Conservation (phyloP, 805 yeast genomes). For the Sugiyamaella marilandica region DNA sequence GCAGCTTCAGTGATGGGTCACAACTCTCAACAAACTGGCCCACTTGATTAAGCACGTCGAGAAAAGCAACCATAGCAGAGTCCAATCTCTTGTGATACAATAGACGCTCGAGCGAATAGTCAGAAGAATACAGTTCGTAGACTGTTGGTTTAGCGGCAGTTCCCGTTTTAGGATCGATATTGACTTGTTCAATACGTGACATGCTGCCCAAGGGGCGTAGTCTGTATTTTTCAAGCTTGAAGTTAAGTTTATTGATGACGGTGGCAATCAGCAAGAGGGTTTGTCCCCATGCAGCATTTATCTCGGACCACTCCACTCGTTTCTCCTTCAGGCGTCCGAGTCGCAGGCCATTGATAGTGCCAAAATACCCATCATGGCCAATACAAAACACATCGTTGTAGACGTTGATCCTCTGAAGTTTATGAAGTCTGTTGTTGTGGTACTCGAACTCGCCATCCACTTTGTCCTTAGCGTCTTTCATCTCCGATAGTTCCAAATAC, state of each 20-base stretch:
- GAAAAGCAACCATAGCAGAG: conserved; percentile 70
- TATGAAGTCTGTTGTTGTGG: conserved; percentile 62
- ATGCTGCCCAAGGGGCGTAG: conserved; percentile 80
- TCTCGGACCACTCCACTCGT: conserved; percentile 82
- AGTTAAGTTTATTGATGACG: conserved; percentile 50
- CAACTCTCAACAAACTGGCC: conserved; percentile 40
- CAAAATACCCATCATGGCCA: conserved; percentile 78
- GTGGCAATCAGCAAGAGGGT: conserved; percentile 65
- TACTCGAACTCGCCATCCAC: conserved; percentile 58
- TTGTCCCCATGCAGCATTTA: conserved; percentile 89
- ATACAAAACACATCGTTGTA: conserved; percentile 80
- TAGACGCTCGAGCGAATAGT: conserved; percentile 64
- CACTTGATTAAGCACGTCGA: conserved; percentile 55
- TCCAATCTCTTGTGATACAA: conserved; percentile 75
- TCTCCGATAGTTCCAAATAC: conserved; percentile 48
- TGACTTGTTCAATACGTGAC: conserved; percentile 63
- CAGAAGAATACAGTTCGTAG: conserved; percentile 58
- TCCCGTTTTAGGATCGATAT: conserved; percentile 36
- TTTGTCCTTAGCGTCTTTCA: conserved; percentile 54
- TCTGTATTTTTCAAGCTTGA: conserved; percentile 55
- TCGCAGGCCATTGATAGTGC: conserved; percentile 79
- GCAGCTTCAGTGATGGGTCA: conserved; percentile 57
- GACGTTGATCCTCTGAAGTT: conserved; percentile 70
- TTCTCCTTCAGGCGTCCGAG: conserved; percentile 61
- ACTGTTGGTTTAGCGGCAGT: conserved; percentile 30